Conservation (phyloP, 2,329 filamentous ascomycete genomes). For the Ophiocordyceps australis region DNA sequence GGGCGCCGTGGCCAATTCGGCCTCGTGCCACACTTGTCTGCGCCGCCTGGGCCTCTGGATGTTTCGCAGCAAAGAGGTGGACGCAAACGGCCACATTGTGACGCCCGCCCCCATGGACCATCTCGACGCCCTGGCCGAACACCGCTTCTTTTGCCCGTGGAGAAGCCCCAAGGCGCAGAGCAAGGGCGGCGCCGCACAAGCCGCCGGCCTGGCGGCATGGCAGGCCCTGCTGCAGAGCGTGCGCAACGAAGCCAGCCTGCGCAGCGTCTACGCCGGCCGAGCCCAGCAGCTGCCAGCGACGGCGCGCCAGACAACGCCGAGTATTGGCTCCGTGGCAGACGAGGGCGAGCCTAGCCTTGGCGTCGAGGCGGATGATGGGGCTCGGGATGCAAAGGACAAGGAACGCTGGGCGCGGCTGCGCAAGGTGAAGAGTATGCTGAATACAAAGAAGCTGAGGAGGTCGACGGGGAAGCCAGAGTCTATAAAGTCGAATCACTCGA, state of each 20-base stretch:
- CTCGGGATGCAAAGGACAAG: conserved; percentile 42
- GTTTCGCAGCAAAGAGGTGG: conserved; percentile 60
- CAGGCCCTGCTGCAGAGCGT: conserved; percentile 33
- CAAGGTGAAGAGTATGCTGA: conserved; percentile 54
- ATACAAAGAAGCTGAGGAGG: conserved; percentile 43
- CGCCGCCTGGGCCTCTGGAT: conserved; percentile 86
- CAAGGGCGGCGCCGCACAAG: conserved; percentile 11
- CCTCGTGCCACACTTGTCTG: conserved; percentile 72
- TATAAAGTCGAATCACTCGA: too few species aligned
- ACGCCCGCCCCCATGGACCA: conserved; percentile 44
- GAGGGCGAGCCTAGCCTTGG: too few species aligned
- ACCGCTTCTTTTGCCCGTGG: conserved; percentile 77
- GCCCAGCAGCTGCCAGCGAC: conserved; percentile 6
- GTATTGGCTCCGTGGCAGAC: too few species aligned
- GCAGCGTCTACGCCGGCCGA: conserved; percentile 15
- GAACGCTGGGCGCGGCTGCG: conserved; percentile 56
- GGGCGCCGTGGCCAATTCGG: conserved; percentile 49
- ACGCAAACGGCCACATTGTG: conserved; percentile 30
- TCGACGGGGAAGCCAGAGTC: too few species aligned
- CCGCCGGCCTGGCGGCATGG: conserved; percentile 31
- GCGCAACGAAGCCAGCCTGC: conserved; percentile 38
- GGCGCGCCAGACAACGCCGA: conserved; percentile 1
- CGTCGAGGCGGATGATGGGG: conserved; percentile 20
- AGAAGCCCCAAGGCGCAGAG: conserved; percentile 45
- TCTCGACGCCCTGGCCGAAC: conserved; percentile 52